These are phyloP conservation scores for Botrytis sinoallii DNA, from an alignment of 2,329 filamentous ascomycete genomes.

Conservation along the genomic window DNA sequence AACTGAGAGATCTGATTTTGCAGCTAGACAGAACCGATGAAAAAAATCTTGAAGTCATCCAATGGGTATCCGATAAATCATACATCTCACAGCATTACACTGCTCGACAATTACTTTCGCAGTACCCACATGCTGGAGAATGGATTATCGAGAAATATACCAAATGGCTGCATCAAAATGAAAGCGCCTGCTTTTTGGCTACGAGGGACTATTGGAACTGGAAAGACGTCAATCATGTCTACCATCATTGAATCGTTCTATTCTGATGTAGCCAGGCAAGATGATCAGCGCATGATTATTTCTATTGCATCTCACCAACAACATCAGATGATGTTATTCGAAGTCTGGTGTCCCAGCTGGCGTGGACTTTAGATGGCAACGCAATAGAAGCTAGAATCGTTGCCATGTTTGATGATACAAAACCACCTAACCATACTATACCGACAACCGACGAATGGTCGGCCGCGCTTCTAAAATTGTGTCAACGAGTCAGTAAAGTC, in stretches of 20 bases:
- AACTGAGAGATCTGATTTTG: neutral
- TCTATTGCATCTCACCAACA: slow-evolving; percentile 10
- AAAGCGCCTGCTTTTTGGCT: neutral
- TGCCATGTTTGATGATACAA: neutral
- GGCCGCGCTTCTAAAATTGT: neutral
- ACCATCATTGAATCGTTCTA: slow-evolving; percentile 1
- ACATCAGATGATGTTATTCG: neutral
- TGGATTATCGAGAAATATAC: neutral
- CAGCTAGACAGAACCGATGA: neutral
- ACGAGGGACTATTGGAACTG: neutral
- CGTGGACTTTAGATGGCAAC: neutral
- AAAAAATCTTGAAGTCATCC: neutral
- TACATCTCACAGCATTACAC: neutral
- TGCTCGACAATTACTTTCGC: neutral
- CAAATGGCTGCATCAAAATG: neutral
- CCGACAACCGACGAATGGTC: neutral
- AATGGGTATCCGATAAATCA: neutral
- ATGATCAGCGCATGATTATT: neutral
- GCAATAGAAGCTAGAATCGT: neutral
- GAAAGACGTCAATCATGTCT: neutral
- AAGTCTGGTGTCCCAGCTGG: slow-evolving; percentile 6
- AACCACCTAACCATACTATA: neutral
- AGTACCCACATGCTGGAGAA: neutral
- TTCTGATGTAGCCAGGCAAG: neutral
- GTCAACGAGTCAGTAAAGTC: neutral